Evolutionary conservation across 768 basidiomycete species (phyloP), one percentile per base, ranked within the genome.

Genomic region (Russula foetens): DNA sequence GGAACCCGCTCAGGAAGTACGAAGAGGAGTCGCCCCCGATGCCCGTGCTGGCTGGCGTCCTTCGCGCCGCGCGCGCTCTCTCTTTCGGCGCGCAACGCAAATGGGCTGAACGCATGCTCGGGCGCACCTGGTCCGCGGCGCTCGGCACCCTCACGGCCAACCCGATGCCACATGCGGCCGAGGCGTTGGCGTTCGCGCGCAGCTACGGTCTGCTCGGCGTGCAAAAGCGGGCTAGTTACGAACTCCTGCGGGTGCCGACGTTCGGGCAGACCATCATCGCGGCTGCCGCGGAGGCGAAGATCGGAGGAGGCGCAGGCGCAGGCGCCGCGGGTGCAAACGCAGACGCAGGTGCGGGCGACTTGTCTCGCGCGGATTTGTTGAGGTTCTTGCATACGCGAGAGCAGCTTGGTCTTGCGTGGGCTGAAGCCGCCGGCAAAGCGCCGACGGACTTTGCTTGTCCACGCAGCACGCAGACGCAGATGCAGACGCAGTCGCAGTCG

Each of bases 181-280:
- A 68, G 24, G 74, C 71, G 2, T 63, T 77, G 19, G 45, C 65
- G 19, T 68, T 77, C 17, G 74, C 72, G 17, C 70, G 69, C 12
- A 21, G 62, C 3, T 73, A 63, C 57, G 63, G 69, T 23, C 66
- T 69, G 3, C 62, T 69, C 8, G 41, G 45, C 1, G 69, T 77
- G 24, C 66, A 74, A 9, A 73, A 74, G 51, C 67, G 69, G 46
- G 76, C 76, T 1, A 76, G 73, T 55, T 78, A 78, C 60, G 75
- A 78, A 59, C 68, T 79, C 38, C 65, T 75, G 5, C 68, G 75
- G 31, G 63, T 62, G 14, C 52, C 67, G 9, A 67, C 60, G 15
- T 72, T 73, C 55, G 72, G 69, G 9, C 72, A 73, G 53, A 54
- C 52, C 12, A 46, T 53, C 12, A 41, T 53, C 7, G 51, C 23